Base-by-base conservation (phyloP, 1,139 yeast species). In the Ogataea hybrid region DNA sequence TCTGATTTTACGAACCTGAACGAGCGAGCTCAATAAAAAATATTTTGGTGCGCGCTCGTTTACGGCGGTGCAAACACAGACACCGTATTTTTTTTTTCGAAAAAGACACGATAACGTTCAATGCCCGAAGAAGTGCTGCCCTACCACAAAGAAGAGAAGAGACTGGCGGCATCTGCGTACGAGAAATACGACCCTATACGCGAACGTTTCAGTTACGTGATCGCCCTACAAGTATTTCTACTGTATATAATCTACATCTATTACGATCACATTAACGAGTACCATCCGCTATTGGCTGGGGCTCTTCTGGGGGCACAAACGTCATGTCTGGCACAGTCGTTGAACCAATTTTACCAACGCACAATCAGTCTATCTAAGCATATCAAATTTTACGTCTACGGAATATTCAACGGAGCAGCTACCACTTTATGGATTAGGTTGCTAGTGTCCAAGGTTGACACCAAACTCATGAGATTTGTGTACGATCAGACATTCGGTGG, bases 381-480 rank as follows among this genome's bases (percentile, higher is more conserved):
- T 22, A 40, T 67, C 41, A 79, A 80, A 52, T 80, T 80, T 52
- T 56, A 70, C 47, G 57, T 73, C 2, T 81, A 85, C 85, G 87
- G 87, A n/a, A 58, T 68, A 12, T 64, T 80, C 35, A 79, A 79
- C 56, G 86, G 85, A 1, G 56, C 70, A 21, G 61, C 79, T 43
- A 75, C 82, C 3, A 75, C 73, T 6, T 58, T 76, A 23, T 81
- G 86, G 86, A 70, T 80, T 33, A 75, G 75, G 37, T 49, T 70
- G 32, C 61, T 81, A 32, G 57, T 75, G n/a, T 40, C 48, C 1
- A 61, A 57, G 9, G 53, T 74, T 28, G 73, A 70, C 17, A 62
- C 60, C 37, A 53, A 63, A 5, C 32, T 65, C 5, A 54, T 63
- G 41, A 62, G 81, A 41, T 70, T 80, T 12, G 31, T 72, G 3